Evolutionary conservation across 2,329 filamentous ascomycete genomes (phyloP).

Genomic region (Stagonosporopsis chrysanthemi): DNA sequence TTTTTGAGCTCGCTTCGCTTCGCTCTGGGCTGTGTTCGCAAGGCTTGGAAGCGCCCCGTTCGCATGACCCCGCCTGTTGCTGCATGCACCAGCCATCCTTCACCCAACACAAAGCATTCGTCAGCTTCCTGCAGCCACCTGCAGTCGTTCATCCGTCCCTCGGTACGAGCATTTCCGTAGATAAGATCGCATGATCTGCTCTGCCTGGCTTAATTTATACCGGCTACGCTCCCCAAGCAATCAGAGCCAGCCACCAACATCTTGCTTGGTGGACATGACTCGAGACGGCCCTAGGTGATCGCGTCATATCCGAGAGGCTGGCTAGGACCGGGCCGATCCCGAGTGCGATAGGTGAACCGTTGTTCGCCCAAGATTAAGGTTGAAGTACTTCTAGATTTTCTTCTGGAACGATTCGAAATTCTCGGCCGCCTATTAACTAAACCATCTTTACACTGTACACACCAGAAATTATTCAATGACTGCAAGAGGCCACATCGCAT

Average conservation of each 20-base stretch:
- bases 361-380: neutral
- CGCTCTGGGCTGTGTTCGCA: neutral
- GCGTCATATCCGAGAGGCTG: too few species aligned
- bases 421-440: neutral
- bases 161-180: neutral
- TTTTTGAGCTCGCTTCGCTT: neutral
- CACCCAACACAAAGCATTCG: neutral
- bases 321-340: neutral
- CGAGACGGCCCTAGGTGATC: neutral
- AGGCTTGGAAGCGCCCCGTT: neutral
- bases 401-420: neutral
- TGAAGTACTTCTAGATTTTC: neutral
- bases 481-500: neutral
- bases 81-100: neutral
- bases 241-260: neutral
- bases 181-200: neutral
- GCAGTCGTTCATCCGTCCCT: neutral
- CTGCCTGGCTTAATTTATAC: neutral
- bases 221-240: neutral
- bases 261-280: neutral
- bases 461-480: neutral
- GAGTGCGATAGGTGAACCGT: neutral
- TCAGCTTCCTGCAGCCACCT: neutral
- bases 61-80: conserved; percentile 1
- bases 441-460: too few species aligned